Base-by-base conservation (phyloP, 495 filamentous ascomycete genomes). In the Diplogelasinospora grovesii region DNA sequence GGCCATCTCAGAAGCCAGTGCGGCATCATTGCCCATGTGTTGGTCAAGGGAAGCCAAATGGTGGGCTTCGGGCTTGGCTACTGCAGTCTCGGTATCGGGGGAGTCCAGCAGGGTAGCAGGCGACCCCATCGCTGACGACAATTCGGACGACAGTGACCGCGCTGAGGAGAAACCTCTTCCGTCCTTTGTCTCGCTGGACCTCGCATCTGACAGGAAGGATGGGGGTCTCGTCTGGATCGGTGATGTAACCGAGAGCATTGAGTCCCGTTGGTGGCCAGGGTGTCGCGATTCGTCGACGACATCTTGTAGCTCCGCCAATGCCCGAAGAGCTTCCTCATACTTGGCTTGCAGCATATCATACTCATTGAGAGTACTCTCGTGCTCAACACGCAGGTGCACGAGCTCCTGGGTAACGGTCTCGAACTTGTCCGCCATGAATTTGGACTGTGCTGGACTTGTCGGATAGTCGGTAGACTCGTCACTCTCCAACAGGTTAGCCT, bases 401-500 rank as follows among this genome's bases (percentile, higher is more conserved):
- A 99, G 82, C 56, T 99, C 93, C 57, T 94, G 87, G 11, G 83
- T 89, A 31, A 97, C 81, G 30, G 75, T 85, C 49, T 96, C 89
- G 25, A 98, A 75, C 65, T 97, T 96, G 57, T 97, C 90, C 9
- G 84, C 81, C 36, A 97, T 83, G 51, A 86, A 86, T 45, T 83
- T 83, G 22, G 79, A 81, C 55, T 96, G 88, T 1, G 85, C 82
- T 6, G 87, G 84, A 54, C 81, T 89, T 38, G 71, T 59, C 5
- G 72, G 63, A 32, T 68, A 69, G 13, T 68, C 68, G 14, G 50
- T 30, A n/a, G 50, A 24, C 4, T 39, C 40, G 10, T 22, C 24
- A 2, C 42, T 25, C 11, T 42, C 38, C 11, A 43, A 37, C 8
- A 58, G 43, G 10, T 42, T 37, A 19, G 46, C 22, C 21, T 49